A percentile compares a stretch with the other conserved stretches of the same genome.
phyloP scores from a whole-genome alignment of 1,284 basidiomycete genomes.

The Malassezia equina region DNA sequence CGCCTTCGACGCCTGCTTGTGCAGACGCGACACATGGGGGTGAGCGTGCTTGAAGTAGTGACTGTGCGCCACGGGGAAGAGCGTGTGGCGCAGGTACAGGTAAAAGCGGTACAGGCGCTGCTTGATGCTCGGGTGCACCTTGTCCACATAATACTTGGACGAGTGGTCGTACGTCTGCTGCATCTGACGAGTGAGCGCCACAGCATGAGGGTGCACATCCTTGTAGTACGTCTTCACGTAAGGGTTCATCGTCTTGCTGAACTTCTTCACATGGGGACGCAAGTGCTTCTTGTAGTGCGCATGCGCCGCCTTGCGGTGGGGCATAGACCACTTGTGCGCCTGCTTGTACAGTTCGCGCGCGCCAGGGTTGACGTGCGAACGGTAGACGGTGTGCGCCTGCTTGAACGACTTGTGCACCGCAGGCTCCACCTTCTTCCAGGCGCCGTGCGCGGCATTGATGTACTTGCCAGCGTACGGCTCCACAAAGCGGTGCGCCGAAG shows the following conservation, averaged over 20 bases:
- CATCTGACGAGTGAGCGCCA: conserved; percentile 25
- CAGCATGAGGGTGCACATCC: conserved; percentile 41
- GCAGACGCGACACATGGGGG: conserved; percentile 9
- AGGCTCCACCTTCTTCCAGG: conserved; percentile 25
- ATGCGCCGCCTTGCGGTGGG: conserved; percentile 27
- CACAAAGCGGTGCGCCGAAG: conserved; percentile 20
- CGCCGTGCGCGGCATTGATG: conserved; percentile 14
- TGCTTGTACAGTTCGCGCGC: conserved; percentile 28
- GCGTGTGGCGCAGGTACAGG: conserved; percentile 23
- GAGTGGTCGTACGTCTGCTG: conserved; percentile 21
- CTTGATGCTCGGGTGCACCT: conserved; percentile 36
- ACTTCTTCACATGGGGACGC: conserved; percentile 34
- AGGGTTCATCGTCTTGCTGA: conserved; percentile 29
- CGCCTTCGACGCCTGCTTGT: neutral
- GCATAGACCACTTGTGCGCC: conserved; percentile 25
- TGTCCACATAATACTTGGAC: conserved; percentile 33
- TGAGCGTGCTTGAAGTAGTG: conserved; percentile 18
- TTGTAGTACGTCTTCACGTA: conserved; percentile 36
- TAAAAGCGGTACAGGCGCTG: conserved; percentile 21
- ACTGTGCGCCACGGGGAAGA: conserved; percentile 9
- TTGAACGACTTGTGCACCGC: conserved; percentile 22
- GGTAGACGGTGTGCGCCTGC: conserved; percentile 28
- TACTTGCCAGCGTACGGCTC: conserved; percentile 29
- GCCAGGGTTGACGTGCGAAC: conserved; percentile 33
- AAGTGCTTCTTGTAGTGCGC: conserved; percentile 36